Base-by-base conservation (phyloP, 2,329 filamentous ascomycete species). In the Neurospora sp. region DNA sequence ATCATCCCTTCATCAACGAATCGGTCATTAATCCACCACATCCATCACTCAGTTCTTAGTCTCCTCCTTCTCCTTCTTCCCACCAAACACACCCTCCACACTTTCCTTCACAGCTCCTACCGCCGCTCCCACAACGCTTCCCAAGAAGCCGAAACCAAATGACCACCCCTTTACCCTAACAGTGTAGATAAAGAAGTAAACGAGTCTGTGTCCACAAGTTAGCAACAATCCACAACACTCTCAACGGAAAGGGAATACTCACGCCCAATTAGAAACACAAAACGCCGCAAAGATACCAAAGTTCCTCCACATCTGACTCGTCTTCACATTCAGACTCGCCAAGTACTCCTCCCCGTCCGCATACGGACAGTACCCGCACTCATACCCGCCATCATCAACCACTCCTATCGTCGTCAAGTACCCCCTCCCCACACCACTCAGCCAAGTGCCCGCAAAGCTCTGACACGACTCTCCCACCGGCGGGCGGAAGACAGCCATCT, bases 311-410 rank as follows among this genome's bases (percentile, higher is more conserved):
- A 88, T 87, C 68, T 90, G 78, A 1, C 77, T 77, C 66, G 89
- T 88, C 67, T 82, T 87, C 8, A 91, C 82, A 73, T 88, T 89
- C 75, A 92, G 88, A 0, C 81, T 80, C 0, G 77, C 77, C 0
- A 87, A 84, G 74, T 89, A 92, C 74, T 88, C 79, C 73, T 90
- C 87, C 0, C 89, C 90, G 2, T 79, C 84, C 1, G 82, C 81
- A 71, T 86, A 89, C 71, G 88, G 86, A 73, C 90, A 92, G 76
- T 86, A 90, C 28, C 87, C 85, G 77, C 90, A 92, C 40, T 85
- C 83, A 76, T 89, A 90, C 23, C 86, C 75, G 11, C 52, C 52
- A 33, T 17, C 15, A 10, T 10, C 15, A 36, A 2, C 12, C 12
- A 33, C 52, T 4, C 52, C 52, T 2, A 62, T 8, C 15, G 52